Evolutionary conservation across 2,329 filamentous ascomycete genomes (phyloP).

Genomic region (Didymella segeticola): DNA sequence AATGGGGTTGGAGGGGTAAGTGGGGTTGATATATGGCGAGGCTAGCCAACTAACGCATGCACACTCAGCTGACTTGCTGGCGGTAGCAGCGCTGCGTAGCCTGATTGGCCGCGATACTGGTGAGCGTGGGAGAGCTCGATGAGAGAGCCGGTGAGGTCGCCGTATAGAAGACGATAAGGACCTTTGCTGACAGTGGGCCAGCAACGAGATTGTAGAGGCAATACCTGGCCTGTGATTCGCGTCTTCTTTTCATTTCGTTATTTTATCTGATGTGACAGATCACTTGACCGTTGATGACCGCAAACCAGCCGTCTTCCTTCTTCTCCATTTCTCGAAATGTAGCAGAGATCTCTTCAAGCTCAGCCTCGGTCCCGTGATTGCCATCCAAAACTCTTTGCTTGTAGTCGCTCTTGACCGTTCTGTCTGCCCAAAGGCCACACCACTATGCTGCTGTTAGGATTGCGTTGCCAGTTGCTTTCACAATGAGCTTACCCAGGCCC

Average conservation of each 20-base stretch:
- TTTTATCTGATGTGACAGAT: slow-evolving; percentile 39
- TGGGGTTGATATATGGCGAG: slow-evolving; percentile 44
- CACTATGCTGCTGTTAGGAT: slow-evolving; percentile 28
- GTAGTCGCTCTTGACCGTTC: slow-evolving; percentile 45
- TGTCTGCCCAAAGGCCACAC: slow-evolving; percentile 51
- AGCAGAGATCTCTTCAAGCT: slow-evolving; percentile 49
- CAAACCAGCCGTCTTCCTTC: slow-evolving; percentile 53
- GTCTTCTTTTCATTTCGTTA: background rate
- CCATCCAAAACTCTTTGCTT: slow-evolving; percentile 47
- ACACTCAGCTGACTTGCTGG: slow-evolving; percentile 41
- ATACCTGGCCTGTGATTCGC: background rate
- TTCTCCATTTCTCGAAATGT: slow-evolving; percentile 51
- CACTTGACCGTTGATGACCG: slow-evolving; percentile 53
- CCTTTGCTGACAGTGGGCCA: background rate
- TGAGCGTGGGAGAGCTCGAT: background rate
- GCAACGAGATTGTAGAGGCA: background rate
- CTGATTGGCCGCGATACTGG: slow-evolving; percentile 30
- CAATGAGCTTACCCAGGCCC: slow-evolving; percentile 30
- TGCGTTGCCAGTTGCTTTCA: background rate
- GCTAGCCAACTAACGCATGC: slow-evolving; percentile 33
- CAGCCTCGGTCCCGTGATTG: slow-evolving; percentile 46
- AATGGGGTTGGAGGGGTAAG: slow-evolving; percentile 36
- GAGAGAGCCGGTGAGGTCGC: background rate
- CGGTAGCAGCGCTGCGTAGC: slow-evolving; percentile 25
- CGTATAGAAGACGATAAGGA: background rate